Evolutionary conservation across 192 early-diverging fungal genomes (phyloP).

Genomic region (Dimargaris xerosporica): DNA sequence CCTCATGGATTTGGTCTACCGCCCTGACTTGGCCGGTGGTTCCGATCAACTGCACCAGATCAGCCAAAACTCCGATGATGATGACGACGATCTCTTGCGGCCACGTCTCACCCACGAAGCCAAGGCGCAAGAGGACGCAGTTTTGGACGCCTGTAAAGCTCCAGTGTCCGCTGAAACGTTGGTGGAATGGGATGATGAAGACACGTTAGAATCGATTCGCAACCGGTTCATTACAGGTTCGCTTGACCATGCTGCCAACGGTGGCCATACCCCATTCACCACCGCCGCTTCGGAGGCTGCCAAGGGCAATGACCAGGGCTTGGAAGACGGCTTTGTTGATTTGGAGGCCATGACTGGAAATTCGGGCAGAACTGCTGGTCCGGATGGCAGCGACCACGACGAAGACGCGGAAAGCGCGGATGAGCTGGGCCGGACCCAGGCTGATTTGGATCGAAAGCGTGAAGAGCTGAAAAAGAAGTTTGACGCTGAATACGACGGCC

Average conservation of each 20-base stretch:
- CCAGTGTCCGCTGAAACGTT: conserved; percentile 38
- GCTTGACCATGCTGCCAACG: conserved; percentile 19
- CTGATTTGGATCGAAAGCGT: conserved; percentile 64
- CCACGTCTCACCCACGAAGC: conserved; percentile 25
- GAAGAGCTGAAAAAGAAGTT: conserved; percentile 87
- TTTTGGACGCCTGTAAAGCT: conserved; percentile 58
- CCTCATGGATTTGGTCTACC: conserved; percentile 84
- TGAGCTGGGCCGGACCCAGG: conserved; percentile 38
- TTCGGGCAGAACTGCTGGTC: conserved; percentile 10
- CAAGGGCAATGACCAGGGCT: conserved; percentile 40
- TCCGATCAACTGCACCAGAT: conserved; percentile 23
- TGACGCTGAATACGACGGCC: conserved; percentile 67
- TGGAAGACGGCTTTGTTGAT: conserved; percentile 14
- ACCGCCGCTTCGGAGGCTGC: conserved; percentile 20
- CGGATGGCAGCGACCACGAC: conserved; percentile 13
- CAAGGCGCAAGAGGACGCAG: conserved; percentile 16
- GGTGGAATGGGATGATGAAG: conserved; percentile 51
- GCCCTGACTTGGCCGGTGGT: conserved; percentile 32
- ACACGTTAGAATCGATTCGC: conserved; percentile 47
- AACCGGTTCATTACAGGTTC: conserved; percentile 66
- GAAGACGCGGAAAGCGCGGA: conserved; percentile 20
- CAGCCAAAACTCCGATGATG: conserved; percentile 27
- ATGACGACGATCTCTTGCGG: conserved; percentile 45
- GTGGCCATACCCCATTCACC: neutral
- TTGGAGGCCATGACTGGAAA: conserved; percentile 1